Base-by-base conservation (phyloP, 2,329 filamentous ascomycete species). In the Tolypocladium ophioglossoides region DNA sequence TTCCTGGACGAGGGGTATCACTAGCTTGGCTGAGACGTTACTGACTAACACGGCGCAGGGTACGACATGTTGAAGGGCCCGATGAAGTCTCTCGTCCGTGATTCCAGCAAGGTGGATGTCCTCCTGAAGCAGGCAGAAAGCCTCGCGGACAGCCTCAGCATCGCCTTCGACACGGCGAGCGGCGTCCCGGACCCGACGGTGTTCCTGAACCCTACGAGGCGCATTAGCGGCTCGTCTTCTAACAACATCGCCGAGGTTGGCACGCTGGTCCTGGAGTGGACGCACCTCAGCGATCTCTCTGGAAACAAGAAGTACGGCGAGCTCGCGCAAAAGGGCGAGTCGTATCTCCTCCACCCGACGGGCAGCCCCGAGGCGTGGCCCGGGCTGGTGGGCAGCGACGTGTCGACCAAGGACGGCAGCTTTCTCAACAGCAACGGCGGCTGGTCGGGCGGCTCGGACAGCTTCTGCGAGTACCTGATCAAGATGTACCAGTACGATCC, bases 401-500 rank as follows among this genome's bases (percentile, higher is more conserved):
- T 95, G 40, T 75, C 83, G 60, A 77, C 89, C 57, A 64, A 72
- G 1, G 83, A 79, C 4, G 90, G 90, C 22, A 62, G 74, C 9
- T 92, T 95, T 61, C 60, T 79, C 16, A 81, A 92, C 64, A 78
- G 78, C 27, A 63, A 60, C 2, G 89, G 91, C 52, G 86, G 87
- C 47, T 95, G 89, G 89, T 79, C 81, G 40, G 89, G 86, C 51
- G 86, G 87, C 8, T 80, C 79, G 34, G 89, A 95, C 68, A 89
- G 84, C 46, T 95, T 86, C 71, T 95, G 95, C 71, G 89, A 95
- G 70, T 95, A 95, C 63, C 79, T 95, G 35, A 85, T 95, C 68
- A 95, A 95, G 74, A 92, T 94, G 87, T 95, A 85, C 63, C 70
- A 92, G 53, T 95, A 95, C 67, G 86, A 92, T 64, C 76, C 82